Base-by-base conservation (phyloP, 352 stramenopile species). In the Globisporangium polare region DNA sequence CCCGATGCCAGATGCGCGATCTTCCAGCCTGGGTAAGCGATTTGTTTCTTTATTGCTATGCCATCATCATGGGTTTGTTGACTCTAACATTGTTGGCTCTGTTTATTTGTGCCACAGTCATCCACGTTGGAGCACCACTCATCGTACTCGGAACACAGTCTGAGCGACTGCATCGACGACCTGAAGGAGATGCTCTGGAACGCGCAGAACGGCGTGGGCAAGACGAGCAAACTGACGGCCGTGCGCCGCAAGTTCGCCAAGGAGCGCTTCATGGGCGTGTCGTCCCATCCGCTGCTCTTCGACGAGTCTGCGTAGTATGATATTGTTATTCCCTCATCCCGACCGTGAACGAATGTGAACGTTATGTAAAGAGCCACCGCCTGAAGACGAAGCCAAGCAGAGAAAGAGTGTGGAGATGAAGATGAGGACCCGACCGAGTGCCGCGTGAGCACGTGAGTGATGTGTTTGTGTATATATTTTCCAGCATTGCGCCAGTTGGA, bases 191-290 rank as follows among this genome's bases (percentile, higher is more conserved):
- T 95, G 56, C 61, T 95, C 26, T 89, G 84, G 74, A 94, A 89
- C 60, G 75, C 78, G 24, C 72, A 79, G 47, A 83, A 87, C 45
- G 72, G 72, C 15, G 67, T 93, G 22, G 78, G 81, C 51, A 90
- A 90, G 60, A 80, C 76, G 41, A 82, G 77, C 72, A 91, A 94
- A 61, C 73, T 96, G 50, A 80, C 80, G 22, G 87, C 89, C 49
- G 87, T 87, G 43, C 83, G 77, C 22, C 83, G 88, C 31, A 96
- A 96, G 69, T 96, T 96, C 62, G 71, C 76, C 63, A 95, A 92
- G 64, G 80, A 93, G 57, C 78, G 82, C 62, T 94, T 86, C 58
- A 82, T 89, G 77, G 64, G 65, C 68, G 86, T 94, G 26, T 73
- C 82, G n/a, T 68, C 74, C n/a, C 67, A 89, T 56, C 68, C 75